Evolutionary conservation across 176 grass and related monocot species (phyloP), one percentile per base, ranked within the genome.

Genomic region (Pontederia crassipes): DNA sequence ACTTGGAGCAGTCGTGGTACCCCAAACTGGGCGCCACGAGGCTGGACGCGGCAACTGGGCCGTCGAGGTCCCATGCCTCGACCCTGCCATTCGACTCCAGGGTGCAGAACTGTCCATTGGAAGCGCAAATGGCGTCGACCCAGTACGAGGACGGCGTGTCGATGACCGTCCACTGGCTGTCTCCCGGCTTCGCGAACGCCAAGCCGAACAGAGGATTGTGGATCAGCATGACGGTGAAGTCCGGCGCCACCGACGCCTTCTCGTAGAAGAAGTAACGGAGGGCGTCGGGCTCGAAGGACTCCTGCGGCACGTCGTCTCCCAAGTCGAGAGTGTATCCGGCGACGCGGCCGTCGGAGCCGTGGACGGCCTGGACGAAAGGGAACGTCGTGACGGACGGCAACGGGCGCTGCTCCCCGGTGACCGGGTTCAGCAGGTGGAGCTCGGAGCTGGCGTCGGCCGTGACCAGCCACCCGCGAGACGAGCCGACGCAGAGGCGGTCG

Each of bases 141-240:
- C 77, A 84, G 61, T 75, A 74, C 0, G 66, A 61, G 1, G 52
- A 65, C 0, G 85, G 70, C 20, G 60, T 74, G 73, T 80, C 80
- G 61, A 83, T 18, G 28, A 48, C 40, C 0, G 72, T 24, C 80
- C 85, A 88, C 2, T 11, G 35, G 4, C 62, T 27, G 70, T 80
- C 74, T 8, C 77, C 74, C 11, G 73, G 60, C 2, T 66, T 14
- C 4, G 85, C 74, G 7, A 83, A n/a, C 56, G 66, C 76, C 50
- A 88, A 55, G 0, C 65, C 60, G 65, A 35, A 74, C 45, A 88
- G 65, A 3, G 76, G 80, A n/a, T 83, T 70, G 59, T 59, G 76
- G 60, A 88, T 80, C 56, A 88, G 77, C 61, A 80, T 54, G 17
- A 88, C 80, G 46, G 73, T 67, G 77, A 77, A 77, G 12, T 50